These are phyloP conservation scores for Asterophora parasitica DNA, from an alignment of 768 basidiomycete species.

Conservation along the genomic window DNA sequence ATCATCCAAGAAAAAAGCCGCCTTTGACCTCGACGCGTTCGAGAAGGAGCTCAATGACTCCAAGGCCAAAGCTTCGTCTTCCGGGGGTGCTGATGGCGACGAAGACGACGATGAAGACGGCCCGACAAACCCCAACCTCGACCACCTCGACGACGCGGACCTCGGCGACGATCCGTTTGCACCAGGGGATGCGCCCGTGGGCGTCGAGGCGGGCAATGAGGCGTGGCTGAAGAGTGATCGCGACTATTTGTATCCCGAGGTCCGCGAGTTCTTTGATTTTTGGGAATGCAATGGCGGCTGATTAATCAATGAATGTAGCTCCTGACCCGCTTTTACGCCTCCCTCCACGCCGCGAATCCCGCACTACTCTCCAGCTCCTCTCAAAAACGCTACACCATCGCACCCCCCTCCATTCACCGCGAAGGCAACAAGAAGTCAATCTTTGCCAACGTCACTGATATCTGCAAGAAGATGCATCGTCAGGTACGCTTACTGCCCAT, in stretches of 20 bases:
- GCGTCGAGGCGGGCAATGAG: conserved; percentile 71
- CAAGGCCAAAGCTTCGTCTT: conserved; percentile 53
- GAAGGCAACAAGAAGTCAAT: conserved; percentile 98
- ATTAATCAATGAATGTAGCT: conserved; percentile 48
- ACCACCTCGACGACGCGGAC: conserved; percentile 73
- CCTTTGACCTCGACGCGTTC: conserved; percentile 88
- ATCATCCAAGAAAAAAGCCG: conserved; percentile 78
- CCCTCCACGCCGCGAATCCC: conserved; percentile 92
- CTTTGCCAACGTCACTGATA: conserved; percentile 95
- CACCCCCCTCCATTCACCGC: conserved; percentile 87
- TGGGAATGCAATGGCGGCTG: too few relatives aligned
- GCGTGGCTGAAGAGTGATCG: conserved; percentile 91
- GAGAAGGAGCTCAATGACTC: conserved; percentile 84
- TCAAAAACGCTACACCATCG: conserved; percentile 95
- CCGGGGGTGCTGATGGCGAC: conserved; percentile 39
- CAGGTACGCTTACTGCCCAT: conserved; percentile 30
- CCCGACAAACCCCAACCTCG: conserved; percentile 51
- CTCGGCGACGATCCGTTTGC: conserved; percentile 89
- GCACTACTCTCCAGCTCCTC: conserved; percentile 74
- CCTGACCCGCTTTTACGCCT: conserved; percentile 85
- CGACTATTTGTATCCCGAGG: conserved; percentile 96
- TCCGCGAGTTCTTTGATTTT: conserved; percentile 25
- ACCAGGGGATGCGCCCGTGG: conserved; percentile 49
- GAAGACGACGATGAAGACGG: conserved; percentile 48
- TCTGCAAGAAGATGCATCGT: conserved; percentile 98